Evolutionary conservation across 345 rosid genomes (phyloP), one percentile per base, ranked within the genome.

Genomic region (Citrus sp.): DNA sequence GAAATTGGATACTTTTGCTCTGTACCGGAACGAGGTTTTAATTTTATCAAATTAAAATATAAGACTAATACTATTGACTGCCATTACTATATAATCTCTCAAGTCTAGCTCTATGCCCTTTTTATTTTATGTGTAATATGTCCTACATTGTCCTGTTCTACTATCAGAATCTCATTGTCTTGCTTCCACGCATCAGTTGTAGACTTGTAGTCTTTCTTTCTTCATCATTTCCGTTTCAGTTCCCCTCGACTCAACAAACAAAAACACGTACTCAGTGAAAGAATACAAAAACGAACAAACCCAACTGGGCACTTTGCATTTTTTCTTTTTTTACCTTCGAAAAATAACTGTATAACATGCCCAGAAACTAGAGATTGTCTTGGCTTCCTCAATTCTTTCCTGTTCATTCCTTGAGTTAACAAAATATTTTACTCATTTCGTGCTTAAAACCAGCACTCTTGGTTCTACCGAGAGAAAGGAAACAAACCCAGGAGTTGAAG

Each of bases 61-160:
- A 35, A 49, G 24, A 25, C 63, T 46, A 54, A 54, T 54, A 18
- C n/a, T 18, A 54, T 54, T 5, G 22, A 54, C 6, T 18, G 22
- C 22, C 5, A 18, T 54, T 54, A 18, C 58, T 16, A 54, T 19
- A 5, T 18, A 16, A 54, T 18, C 22, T 18, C 58, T 5, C 22
- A 19, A 13, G 51, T 3, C 51, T 54, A 16, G n/a, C 84, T 76
- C 77, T 80, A 37, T 82, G 77, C 70, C 32, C 74, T 19, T 74
- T 59, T 59, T 51, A 9, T 14, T 21, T 16, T 51, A 22, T 22
- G 34, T 51, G 30, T 27, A 64, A 64, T 81, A 72, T 64, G 71
- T 78, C 84, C 74, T 84, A 74, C 91, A 90, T 88, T 91, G 94
- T 88, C 91, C 84, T 84, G 83, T 89, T 85, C 67, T 79, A 64